Base-by-base conservation (phyloP, 805 yeast genomes). In the Tetrapisispora nanseiensis region DNA sequence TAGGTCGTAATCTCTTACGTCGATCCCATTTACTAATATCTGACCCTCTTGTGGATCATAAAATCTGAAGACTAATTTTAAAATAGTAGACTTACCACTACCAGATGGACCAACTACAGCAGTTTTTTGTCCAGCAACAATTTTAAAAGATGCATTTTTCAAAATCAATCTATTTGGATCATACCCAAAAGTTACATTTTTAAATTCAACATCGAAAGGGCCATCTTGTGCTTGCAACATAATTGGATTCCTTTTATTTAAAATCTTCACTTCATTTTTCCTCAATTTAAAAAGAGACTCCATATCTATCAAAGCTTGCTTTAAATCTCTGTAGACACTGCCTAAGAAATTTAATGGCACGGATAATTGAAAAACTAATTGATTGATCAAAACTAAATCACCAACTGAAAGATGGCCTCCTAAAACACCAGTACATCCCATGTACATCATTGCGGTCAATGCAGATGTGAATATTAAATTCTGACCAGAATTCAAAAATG, bases 61-160 rank as follows among this genome's bases (percentile, higher is more conserved):
- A 59, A 92, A 90, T 52, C 98, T 67, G 68, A 90, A 90, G 0
- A 86, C 80, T 28, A 90, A 67, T 54, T 87, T 72, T 51, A 90
- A 65, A 31, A 92, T 75, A 0, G 98, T 90, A 0, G 96, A 86
- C 65, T 90, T 90, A 33, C 98, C 98, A 51, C 90, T 80, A 4
- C 98, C 98, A 7, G 94, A 82, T 0, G 97, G 95, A 0, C 98
- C 98, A 10, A 90, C 98, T 55, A 90, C 77, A 10, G 97, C 97
- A 13, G 89, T 90, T 50, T 85, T 85, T 49, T 78, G 63, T 6
- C 97, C 98, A 3, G 94, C 86, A 3, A 96, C 96, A 34, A 90
- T 84, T 2, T 79, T 75, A 57, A 90, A 92, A 2, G 81, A 67
- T 10, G 90, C 89, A 59, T 90, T 82, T 31, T 74, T 69, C 53